Evolutionary conservation across 495 filamentous ascomycete species (phyloP), one percentile per base, ranked within the genome.

Genomic region (Aspergillus leporis): DNA sequence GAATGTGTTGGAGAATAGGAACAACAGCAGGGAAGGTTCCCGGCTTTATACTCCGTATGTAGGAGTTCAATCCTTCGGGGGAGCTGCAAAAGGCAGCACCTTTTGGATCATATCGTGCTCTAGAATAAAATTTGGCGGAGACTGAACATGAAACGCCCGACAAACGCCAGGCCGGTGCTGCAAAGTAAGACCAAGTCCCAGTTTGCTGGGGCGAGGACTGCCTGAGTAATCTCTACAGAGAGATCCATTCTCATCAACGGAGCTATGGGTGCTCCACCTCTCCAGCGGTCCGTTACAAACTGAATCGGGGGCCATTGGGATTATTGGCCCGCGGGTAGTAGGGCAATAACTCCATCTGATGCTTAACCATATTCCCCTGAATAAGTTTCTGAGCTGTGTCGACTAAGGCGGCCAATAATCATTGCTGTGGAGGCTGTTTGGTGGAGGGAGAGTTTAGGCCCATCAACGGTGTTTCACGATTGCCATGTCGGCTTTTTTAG

Each of bases 121-220:
- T 47, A 23, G 18, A 47, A 5, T 47, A 47, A n/a, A 23, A 47
- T n/a, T 47, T 22, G 19, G 43, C 18, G 43, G 43, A 47, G 43
- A 47, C 18, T 23, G 19, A 23, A 47, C 18, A 47, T 47, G 43
- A 47, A 47, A 47, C 43, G 43, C 10, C 43, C 19, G 19, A 47
- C 43, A 47, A 47, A 47, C 43, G 18, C 43, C 43, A 47, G 43
- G 43, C 43, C 43, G 19, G 43, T 22, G 43, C 43, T 47, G 19
- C 43, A 23, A 23, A 47, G 43, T 22, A 22, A 47, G 19, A 23
- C 43, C 43, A 10, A 4, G 19, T 21, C 43, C 43, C 43, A 22
- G 43, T 23, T 12, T 23, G 19, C 18, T 23, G 43, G 43, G 43
- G 41, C n/a, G 3, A 45, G 14, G 12, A 45, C 2, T 4, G n/a